phyloP scores from a whole-genome alignment of 108 stramenopile genomes.

The Nitzschia sp. region DNA sequence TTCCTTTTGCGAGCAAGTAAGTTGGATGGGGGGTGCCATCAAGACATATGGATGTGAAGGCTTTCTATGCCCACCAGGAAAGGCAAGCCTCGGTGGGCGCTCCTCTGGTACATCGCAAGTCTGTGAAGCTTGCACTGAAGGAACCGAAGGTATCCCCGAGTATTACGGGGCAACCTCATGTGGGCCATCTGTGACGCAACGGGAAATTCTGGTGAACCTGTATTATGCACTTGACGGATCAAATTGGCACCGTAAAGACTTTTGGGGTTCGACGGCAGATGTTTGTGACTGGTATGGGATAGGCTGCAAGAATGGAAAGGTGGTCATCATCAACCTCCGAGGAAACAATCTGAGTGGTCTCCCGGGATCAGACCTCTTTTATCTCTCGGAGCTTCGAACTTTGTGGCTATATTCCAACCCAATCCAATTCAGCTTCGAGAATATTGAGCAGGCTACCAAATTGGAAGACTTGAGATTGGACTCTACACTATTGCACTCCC shows the following conservation, averaged over 20 bases:
- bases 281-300: constrained; percentile 71
- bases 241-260: constrained; percentile 43
- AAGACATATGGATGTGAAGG: constrained; percentile 52
- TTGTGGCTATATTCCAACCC: constrained; percentile 87
- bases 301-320: constrained; percentile 47
- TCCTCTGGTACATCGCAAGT: background rate
- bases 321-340: constrained; percentile 56
- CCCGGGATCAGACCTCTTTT: constrained; percentile 55
- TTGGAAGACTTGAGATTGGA: constrained; percentile 73
- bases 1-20: constrained; percentile 48
- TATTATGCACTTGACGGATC: constrained; percentile 46
- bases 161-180: constrained; percentile 40
- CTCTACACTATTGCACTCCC: constrained; percentile 63
- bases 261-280: constrained; percentile 42
- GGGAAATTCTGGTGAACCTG: constrained; percentile 49
- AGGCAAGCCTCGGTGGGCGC: constrained; percentile 32
- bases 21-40: constrained; percentile 58
- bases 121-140: constrained; percentile 25
- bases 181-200: constrained; percentile 27
- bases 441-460: constrained; percentile 65
- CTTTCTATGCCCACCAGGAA: constrained; percentile 59
- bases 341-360: constrained; percentile 61
- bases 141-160: constrained; percentile 23
- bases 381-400: constrained; percentile 49
- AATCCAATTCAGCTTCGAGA: constrained; percentile 71